These are phyloP conservation scores for Lachancea lanzarotensis DNA, from an alignment of 805 yeast genomes.

Conservation along the genomic window DNA sequence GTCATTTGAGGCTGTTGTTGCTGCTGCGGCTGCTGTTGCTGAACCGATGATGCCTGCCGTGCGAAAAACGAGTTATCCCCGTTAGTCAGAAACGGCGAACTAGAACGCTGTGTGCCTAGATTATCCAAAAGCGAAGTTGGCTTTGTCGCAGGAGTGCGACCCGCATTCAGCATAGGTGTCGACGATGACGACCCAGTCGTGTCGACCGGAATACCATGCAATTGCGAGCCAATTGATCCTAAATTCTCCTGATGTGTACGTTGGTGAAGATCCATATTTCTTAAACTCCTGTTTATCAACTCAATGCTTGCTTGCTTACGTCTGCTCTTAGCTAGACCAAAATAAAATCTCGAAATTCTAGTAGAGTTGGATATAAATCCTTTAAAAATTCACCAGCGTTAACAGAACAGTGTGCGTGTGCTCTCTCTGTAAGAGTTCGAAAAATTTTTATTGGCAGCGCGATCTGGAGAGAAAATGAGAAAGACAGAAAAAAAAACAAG, in stretches of 20 bases:
- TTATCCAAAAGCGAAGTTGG: conserved; percentile 23
- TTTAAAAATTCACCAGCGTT: not conserved
- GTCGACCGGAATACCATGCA: conserved; percentile 13
- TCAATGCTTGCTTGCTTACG: not conserved
- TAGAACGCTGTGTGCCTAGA: conserved; percentile 22
- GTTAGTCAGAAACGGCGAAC: conserved; percentile 17
- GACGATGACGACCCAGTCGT: conserved; percentile 5
- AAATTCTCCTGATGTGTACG: conserved; percentile 13
- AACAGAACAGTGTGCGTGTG: not conserved
- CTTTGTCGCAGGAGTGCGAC: conserved; percentile 15
- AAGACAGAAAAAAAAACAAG: not conserved
- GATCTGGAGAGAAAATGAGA: not conserved
- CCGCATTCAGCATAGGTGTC: conserved; percentile 8
- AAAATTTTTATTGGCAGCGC: conserved; percentile 1
- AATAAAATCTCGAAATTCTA: not conserved
- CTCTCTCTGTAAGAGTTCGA: not conserved
- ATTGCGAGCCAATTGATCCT: conserved; percentile 18
- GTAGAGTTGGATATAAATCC: not conserved
- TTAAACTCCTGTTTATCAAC: not conserved
- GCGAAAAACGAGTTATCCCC: not conserved
- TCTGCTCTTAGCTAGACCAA: not conserved
- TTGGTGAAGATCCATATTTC: conserved; percentile 12
- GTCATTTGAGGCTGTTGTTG: not conserved
- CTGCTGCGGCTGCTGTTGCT: conserved; percentile 3
- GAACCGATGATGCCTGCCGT: no score